Evolutionary conservation across 2,329 filamentous ascomycete genomes (phyloP).

Genomic region (Annulohypoxylon truncatum): DNA sequence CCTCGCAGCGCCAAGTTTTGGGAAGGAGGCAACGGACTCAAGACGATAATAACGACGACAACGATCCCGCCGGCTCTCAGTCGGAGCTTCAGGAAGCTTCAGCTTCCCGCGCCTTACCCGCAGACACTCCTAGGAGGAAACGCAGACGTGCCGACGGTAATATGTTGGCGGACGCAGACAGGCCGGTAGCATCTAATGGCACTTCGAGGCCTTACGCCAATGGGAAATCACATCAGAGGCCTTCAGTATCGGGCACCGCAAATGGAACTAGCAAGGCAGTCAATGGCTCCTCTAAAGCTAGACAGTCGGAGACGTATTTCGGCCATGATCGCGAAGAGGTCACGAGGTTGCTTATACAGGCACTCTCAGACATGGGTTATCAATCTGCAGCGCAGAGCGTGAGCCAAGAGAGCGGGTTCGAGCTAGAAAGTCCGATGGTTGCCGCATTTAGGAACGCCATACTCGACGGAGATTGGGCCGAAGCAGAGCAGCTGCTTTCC

Average conservation of each 20-base stretch:
- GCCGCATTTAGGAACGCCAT: constrained; percentile 87
- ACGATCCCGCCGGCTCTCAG: constrained; percentile 31
- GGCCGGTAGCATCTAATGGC: constrained; percentile 63
- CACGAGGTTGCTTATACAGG: constrained; percentile 91
- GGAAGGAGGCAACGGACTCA: constrained; percentile 66
- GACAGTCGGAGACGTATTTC: constrained; percentile 66
- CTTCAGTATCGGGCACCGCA: constrained; percentile 51
- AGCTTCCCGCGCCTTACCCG: constrained; percentile 36
- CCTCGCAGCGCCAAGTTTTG: constrained; percentile 56
- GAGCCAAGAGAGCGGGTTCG: constrained; percentile 83
- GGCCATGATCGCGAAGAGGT: constrained; percentile 94
- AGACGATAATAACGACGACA: constrained; percentile 51
- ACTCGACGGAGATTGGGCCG: constrained; percentile 80
- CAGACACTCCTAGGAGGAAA: constrained; percentile 60
- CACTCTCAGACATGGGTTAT: constrained; percentile 89
- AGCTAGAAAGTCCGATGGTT: constrained; percentile 87
- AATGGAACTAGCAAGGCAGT: constrained; percentile 63
- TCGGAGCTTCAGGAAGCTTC: constrained; percentile 42
- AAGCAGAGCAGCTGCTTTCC: constrained; percentile 85
- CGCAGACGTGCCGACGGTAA: constrained; percentile 66
- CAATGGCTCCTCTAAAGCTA: constrained; percentile 65
- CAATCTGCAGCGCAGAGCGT: constrained; percentile 78
- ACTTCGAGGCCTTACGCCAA: constrained; percentile 65
- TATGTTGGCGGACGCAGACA: constrained; percentile 73
- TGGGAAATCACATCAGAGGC: constrained; percentile 64